Evolutionary conservation across 1,284 basidiomycete species (phyloP).

Genomic region (Mycena sp.): DNA sequence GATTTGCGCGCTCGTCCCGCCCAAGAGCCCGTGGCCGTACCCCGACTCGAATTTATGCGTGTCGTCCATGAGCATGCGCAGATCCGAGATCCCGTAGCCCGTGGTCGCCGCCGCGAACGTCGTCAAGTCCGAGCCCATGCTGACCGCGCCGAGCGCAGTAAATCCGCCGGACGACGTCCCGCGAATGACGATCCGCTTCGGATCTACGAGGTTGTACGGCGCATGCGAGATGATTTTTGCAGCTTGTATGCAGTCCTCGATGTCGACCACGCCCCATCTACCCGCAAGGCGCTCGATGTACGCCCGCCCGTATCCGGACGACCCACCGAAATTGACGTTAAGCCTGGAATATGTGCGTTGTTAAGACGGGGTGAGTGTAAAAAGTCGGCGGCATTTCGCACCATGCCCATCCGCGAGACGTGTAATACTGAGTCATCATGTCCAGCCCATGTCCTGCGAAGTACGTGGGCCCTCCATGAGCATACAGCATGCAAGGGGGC

Average conservation of each 20-base stretch:
- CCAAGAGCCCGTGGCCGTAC: conserved; percentile 65
- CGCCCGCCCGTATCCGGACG: conserved; percentile 68
- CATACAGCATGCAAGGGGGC: conserved; percentile 70
- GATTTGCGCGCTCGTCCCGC: conserved; percentile 57
- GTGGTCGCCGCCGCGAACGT: conserved; percentile 61
- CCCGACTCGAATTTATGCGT: conserved; percentile 76
- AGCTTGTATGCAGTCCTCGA: conserved; percentile 66
- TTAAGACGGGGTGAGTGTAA: not conserved
- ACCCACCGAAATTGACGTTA: conserved; percentile 79
- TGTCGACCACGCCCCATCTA: conserved; percentile 75
- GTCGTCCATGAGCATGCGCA: conserved; percentile 56
- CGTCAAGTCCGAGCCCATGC: conserved; percentile 43
- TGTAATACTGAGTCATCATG: conserved; percentile 68
- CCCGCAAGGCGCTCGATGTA: conserved; percentile 62
- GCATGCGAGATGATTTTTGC: conserved; percentile 55
- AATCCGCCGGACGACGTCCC: conserved; percentile 73
- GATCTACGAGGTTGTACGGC: conserved; percentile 59
- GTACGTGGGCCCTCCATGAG: conserved; percentile 76
- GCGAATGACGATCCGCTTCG: conserved; percentile 65
- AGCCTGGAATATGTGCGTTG: conserved; percentile 51
- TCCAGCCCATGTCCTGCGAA: conserved; percentile 55
- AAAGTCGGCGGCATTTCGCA: conserved; percentile 39
- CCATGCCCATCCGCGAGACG: conserved; percentile 73
- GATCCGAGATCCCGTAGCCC: conserved; percentile 64
- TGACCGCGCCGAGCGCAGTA: conserved; percentile 63